A percentile compares a stretch with the other conserved stretches of the same genome.
phyloP scores from a whole-genome alignment of 805 yeast species.

The Candida boidinii region DNA sequence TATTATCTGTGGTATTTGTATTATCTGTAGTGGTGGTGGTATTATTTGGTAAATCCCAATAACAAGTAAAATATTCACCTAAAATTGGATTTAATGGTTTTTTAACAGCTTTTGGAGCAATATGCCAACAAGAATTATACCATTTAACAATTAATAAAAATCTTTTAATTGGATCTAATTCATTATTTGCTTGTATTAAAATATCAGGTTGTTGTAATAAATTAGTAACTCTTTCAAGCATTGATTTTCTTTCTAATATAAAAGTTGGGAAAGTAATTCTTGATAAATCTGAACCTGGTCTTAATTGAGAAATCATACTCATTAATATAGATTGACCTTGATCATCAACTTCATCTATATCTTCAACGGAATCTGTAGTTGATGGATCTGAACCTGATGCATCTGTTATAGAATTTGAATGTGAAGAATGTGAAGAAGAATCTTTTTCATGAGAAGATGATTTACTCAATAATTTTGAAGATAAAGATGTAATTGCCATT shows the following conservation, averaged over 20 bases:
- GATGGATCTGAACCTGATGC: not conserved
- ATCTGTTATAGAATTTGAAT: not conserved
- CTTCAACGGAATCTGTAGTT: conserved; percentile 39
- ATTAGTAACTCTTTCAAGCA: conserved; percentile 93
- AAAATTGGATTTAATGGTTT: conserved; percentile 93
- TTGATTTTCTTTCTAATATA: conserved; percentile 87
- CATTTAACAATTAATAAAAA: conserved; percentile 72
- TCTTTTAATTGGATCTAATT: conserved; percentile 53
- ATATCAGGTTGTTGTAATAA: conserved; percentile 74
- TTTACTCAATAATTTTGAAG: too few relatives aligned
- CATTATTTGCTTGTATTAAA: conserved; percentile 56
- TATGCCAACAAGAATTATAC: conserved; percentile 96
- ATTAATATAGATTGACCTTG: conserved; percentile 81
- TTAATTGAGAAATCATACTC: conserved; percentile 82
- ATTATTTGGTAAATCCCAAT: conserved; percentile 77
- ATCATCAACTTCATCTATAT: conserved; percentile 85
- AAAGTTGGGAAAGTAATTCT: conserved; percentile 93
- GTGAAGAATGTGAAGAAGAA: not conserved
- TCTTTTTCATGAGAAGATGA: not conserved
- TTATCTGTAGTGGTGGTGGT: too few relatives aligned
- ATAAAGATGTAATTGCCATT: too few relatives aligned
- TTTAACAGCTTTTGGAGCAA: conserved; percentile 96
- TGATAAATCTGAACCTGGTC: conserved; percentile 87
- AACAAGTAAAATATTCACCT: conserved; percentile 86
- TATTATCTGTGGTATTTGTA: too few relatives aligned